Evolutionary conservation across 495 filamentous ascomycete genomes (phyloP), one percentile per base, ranked within the genome.

Genomic region (Aspergillus indologenus): DNA sequence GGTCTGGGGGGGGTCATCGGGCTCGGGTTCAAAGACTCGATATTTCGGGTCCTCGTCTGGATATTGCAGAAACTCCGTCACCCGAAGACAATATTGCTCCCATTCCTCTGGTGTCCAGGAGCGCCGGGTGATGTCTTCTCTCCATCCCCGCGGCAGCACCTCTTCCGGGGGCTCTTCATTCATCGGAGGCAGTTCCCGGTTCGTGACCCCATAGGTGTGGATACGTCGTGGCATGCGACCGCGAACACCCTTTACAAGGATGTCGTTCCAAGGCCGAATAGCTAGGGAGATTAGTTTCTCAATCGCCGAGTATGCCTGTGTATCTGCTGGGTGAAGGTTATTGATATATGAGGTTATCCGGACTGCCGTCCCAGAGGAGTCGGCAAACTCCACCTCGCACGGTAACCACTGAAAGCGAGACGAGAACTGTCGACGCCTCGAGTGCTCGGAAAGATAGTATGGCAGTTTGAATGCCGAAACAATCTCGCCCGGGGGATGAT

Each of bases 361-460:
- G 42, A 56, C 48, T 26, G 46, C 58, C 54, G 21, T 72, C 18
- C 60, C 51, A n/a, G 51, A 17, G 24, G 61, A 45, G 19, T 66
- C 68, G 0, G 58, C 53, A 48, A 84, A 74, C 18, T 69, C 54
- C 19, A 87, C 76, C 19, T 86, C 75, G 45, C 75, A 78, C 0
- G 85, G 85, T 20, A 87, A 69, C 83, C 81, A 87, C 58, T 88
- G 85, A 9, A 21, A 47, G 19, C 1, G 15, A 47, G 15, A 47
- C 1, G 45, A 47, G 7, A 4, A 11, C 19, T 47, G 45, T 47
- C 8, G n/a, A 5, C 11, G n/a, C 22, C 22, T 47, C 1, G n/a
- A 47, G 18, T 47, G 7, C 45, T 22, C n/a, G n/a, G 19, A 18
- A 18, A 5, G 22, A 21, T 15, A 23, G 18, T 22, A 12, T 11